These are phyloP conservation scores for Entelexis sorbosivorans DNA, from an alignment of 1,139 yeast species.

Conservation along the genomic window DNA sequence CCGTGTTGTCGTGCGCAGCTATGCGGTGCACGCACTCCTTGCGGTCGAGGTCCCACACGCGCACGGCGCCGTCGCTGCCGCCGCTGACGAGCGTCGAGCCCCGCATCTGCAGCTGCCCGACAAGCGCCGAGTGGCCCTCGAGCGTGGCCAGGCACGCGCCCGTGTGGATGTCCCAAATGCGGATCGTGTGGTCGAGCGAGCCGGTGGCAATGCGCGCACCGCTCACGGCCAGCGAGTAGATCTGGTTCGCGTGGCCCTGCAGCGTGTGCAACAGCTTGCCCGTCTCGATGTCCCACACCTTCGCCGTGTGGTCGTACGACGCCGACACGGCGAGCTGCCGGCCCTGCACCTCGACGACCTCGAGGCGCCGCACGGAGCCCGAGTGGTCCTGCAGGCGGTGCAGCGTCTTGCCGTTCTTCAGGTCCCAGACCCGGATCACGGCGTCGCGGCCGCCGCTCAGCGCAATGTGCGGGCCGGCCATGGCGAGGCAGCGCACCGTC, in stretches of 20 bases:
- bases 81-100: slow-evolving; percentile 84
- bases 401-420: slow-evolving; percentile 61
- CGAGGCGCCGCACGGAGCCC: slow-evolving; percentile 68
- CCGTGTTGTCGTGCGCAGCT: slow-evolving; percentile 69
- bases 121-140: slow-evolving; percentile 58
- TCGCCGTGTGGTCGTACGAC: slow-evolving; percentile 83
- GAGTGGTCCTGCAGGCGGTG: slow-evolving; percentile 63
- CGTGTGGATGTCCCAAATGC: slow-evolving; percentile 76
- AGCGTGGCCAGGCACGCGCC: slow-evolving; percentile 70
- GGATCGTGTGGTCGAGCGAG: slow-evolving; percentile 82
- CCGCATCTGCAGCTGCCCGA: slow-evolving; percentile 77
- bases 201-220: slow-evolving; percentile 70
- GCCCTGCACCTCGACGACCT: slow-evolving; percentile 36
- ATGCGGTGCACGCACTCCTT: slow-evolving; percentile 84
- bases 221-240: slow-evolving; percentile 74
- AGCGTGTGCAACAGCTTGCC: slow-evolving; percentile 69
- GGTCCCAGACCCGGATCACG: slow-evolving; percentile 85
- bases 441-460: slow-evolving; percentile 86
- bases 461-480: slow-evolving; percentile 63
- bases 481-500: slow-evolving; percentile 83
- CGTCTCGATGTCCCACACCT: slow-evolving; percentile 73
- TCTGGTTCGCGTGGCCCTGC: slow-evolving; percentile 80
- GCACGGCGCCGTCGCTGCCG: slow-evolving; percentile 78
- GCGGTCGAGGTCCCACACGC: slow-evolving; percentile 87
- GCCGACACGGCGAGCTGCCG: slow-evolving; percentile 40